Evolutionary conservation across 1,139 yeast species (phyloP), one percentile per base, ranked within the genome.

Genomic region (Tardiomyces depauwii): DNA sequence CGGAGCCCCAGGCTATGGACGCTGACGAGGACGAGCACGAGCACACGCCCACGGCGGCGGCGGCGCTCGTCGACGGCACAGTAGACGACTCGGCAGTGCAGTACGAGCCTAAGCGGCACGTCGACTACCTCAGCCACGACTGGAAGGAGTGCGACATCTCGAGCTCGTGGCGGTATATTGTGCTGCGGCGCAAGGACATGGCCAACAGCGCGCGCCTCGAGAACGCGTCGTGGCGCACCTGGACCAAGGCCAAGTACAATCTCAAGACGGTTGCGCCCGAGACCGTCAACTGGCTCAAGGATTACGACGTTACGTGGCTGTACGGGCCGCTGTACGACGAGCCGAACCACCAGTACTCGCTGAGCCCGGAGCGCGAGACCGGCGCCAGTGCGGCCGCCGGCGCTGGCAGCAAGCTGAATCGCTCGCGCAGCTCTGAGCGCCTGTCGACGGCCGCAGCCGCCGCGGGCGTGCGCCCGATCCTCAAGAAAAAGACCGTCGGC

Each of bases 81-180:
- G 57, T 84, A 57, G 98, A 91, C 64, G 98, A 91, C 65, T 77
- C 80, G 27, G 94, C 84, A 56, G 73, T 89, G 38, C 76, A 76
- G 45, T 77, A 77, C 53, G 94, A 85, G 58, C 96, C 97, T 5
- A 77, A 83, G 43, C 76, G 82, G 45, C 96, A 89, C 60, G 98
- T 91, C 14, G 98, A 91, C 67, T 91, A 91, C 63, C 72, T 91
- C 42, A 85, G 96, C 4, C 96, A 91, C 61, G 77, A 91, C 61
- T 91, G 98, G 98, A 87, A 87, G 57, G 97, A 89, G 54, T 71
- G 80, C 4, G 98, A 91, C 62, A 86, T 91, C 39, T 84, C 95
- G 13, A 85, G 85, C 55, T 86, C 95, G 38, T 91, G 98, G 98
- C 74, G 96, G 53, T 91, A 91, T 62, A 84, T 91, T 51, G 89